These are phyloP conservation scores for Microsporum ferrugineum DNA, from an alignment of 2,329 filamentous ascomycete genomes.

Conservation along the genomic window DNA sequence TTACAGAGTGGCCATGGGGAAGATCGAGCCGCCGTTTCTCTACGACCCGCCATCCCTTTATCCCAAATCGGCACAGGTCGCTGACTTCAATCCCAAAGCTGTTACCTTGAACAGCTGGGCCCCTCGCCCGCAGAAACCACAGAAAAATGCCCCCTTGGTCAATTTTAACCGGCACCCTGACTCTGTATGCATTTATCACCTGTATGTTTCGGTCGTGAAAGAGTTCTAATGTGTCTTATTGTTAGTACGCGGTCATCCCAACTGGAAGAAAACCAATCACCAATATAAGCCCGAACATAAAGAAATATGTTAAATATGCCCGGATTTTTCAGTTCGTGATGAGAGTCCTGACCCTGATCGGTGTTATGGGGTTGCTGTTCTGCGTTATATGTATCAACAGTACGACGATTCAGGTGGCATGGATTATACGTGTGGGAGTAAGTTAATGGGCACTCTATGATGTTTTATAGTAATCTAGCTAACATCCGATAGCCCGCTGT, in stretches of 20 bases:
- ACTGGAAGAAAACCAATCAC: slow-evolving; percentile 51
- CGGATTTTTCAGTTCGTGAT: slow-evolving; percentile 59
- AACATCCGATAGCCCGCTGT: slow-evolving; percentile 54
- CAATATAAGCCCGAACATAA: slow-evolving; percentile 58
- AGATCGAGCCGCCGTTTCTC: slow-evolving; percentile 57
- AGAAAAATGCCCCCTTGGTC: slow-evolving; percentile 63
- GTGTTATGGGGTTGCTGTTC: slow-evolving; percentile 58
- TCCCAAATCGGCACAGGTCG: slow-evolving; percentile 41
- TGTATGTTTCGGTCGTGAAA: background rate
- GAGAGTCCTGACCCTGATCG: slow-evolving; percentile 55
- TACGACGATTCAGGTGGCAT: slow-evolving; percentile 52
- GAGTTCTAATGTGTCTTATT: background rate
- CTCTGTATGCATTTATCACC: slow-evolving; percentile 40
- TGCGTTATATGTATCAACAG: slow-evolving; percentile 67
- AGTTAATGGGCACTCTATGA: slow-evolving; percentile 22
- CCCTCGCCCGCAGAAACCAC: slow-evolving; percentile 48
- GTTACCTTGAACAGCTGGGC: slow-evolving; percentile 68
- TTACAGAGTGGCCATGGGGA: slow-evolving; percentile 34
- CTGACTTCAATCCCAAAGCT: slow-evolving; percentile 74
- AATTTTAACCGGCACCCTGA: slow-evolving; percentile 81
- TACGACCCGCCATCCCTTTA: slow-evolving; percentile 51
- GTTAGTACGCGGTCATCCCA: slow-evolving; percentile 43
- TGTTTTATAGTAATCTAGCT: slow-evolving; percentile 1
- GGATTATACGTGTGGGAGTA: slow-evolving; percentile 69
- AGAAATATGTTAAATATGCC: slow-evolving; percentile 57